Evolutionary conservation across 2,329 filamentous ascomycete species (phyloP), one percentile per base, ranked within the genome.

Genomic region (Alternaria gaisen): DNA sequence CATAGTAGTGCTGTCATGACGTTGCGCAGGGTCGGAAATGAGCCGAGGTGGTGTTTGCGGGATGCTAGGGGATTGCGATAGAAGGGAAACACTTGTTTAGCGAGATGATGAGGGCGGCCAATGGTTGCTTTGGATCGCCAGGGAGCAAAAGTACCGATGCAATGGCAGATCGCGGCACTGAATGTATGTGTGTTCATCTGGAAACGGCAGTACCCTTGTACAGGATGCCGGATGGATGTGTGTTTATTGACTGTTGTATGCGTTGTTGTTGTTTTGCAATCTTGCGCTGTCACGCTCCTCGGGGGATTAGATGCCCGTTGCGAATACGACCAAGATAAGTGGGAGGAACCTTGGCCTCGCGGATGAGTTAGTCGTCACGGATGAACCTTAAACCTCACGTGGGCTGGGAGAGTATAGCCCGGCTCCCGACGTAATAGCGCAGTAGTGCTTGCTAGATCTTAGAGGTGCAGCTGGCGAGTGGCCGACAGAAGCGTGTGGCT

Each of bases 401-500:
- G 52, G 40, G n/a, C 51, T 22, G 41, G 52, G 20, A 18, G 42
- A 36, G 26, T 56, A 36, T 34, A 26, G 41, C 5, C 14, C 41
- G 56, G 36, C 24, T 34, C 50, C 30, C 56, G 48, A 54, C 50
- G 56, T 47, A 58, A 58, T 54, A 53, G 50, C 41, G 56, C 56
- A 58, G 47, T 50, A 46, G 55, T 52, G 55, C 12, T 24, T 32
- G 38, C 38, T 40, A 40, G 38, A 20, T 20, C n/a, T 18, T 7
- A 12, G 18, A 12, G 18, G 18, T 41, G 32, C 32, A 36, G 32
- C 32, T 14, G 32, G 32, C 14, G 32, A 36, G 6, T 36, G 32
- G 32, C 14, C 32, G 12, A 16, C 12, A 16, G 12, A 36, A 36
- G 32, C 32, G 56, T 26, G 38, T 43, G 46, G 41, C 28, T 34